phyloP scores from a whole-genome alignment of 2,329 filamentous ascomycete species.

The Fusarium metavorans region DNA sequence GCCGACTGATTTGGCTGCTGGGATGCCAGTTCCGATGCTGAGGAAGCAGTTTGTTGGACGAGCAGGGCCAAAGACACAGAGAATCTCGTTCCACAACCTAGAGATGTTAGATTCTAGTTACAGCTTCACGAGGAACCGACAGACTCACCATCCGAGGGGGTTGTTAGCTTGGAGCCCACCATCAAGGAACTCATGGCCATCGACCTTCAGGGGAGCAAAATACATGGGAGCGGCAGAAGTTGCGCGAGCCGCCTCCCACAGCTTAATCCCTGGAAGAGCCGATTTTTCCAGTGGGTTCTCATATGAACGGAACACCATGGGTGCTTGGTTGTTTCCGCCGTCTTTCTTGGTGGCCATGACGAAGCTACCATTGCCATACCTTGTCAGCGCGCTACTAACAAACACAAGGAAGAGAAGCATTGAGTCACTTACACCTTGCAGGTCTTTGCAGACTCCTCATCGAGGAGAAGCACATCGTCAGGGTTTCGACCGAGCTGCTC shows the following conservation, averaged over 20 bases:
- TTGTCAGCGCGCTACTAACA: background rate
- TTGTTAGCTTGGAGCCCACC: constrained; percentile 12
- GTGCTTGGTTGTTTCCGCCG: constrained; percentile 4
- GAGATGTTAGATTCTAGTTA: background rate
- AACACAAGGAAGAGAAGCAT: background rate
- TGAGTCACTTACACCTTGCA: background rate
- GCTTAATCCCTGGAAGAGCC: constrained; percentile 9
- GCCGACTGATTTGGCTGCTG: constrained; percentile 2
- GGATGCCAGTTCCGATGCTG: constrained; percentile 21
- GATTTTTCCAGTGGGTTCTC: constrained; percentile 10
- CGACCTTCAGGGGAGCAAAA: constrained; percentile 8
- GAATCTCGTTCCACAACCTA: constrained; percentile 27
- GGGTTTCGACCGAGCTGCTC: background rate
- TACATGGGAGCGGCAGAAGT: constrained; percentile 15
- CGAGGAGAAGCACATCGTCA: background rate
- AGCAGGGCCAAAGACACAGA: constrained; percentile 12
- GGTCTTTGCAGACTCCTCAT: background rate
- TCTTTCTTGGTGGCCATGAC: constrained; percentile 4
- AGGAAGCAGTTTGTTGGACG: constrained; percentile 26
- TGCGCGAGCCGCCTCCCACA: constrained; percentile 19
- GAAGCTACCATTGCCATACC: constrained; percentile 3
- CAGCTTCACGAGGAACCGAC: too few relatives aligned
- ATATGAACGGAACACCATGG: constrained; percentile 17
- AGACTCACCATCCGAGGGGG: background rate
- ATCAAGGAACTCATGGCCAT: constrained; percentile 9